phyloP scores from a whole-genome alignment of 345 rosid species.

The Fremontodendron californicum region DNA sequence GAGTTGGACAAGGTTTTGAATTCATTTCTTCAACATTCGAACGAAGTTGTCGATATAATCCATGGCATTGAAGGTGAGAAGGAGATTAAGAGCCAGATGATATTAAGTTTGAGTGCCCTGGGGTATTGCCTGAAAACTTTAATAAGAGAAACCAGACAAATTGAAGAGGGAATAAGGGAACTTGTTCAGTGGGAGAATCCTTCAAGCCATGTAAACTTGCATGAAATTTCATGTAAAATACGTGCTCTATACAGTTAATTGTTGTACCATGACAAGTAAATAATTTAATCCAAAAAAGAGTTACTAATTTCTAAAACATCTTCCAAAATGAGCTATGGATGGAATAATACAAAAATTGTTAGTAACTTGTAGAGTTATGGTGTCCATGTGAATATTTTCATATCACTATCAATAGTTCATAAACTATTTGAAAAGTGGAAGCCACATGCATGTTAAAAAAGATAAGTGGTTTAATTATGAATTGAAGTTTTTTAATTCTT shows the following conservation, averaged over 20 bases:
- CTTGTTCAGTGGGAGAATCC: constrained; percentile 82
- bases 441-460: not conserved
- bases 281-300: not conserved
- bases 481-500: too few relatives aligned
- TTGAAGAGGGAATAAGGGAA: constrained; percentile 56
- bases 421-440: not conserved
- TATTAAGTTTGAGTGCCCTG: constrained; percentile 54
- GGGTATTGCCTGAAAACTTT: constrained; percentile 65
- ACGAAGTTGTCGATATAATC: constrained; percentile 42
- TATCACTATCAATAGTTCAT: not conserved
- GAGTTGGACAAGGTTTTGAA: constrained; percentile 30
- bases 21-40: constrained; percentile 47
- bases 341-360: too few relatives aligned
- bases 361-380: not conserved
- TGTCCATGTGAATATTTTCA: not conserved
- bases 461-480: not conserved
- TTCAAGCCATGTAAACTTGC: constrained; percentile 44
- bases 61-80: constrained; percentile 20
- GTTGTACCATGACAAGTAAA: not conserved
- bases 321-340: not conserved
- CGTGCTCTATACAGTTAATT: constrained; percentile 36
- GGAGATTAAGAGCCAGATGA: constrained; percentile 41
- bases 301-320: not conserved
- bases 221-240: constrained; percentile 59
- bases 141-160: constrained; percentile 45